phyloP scores from a whole-genome alignment of 1,284 basidiomycete species.

The Ganoderma lingzhi region DNA sequence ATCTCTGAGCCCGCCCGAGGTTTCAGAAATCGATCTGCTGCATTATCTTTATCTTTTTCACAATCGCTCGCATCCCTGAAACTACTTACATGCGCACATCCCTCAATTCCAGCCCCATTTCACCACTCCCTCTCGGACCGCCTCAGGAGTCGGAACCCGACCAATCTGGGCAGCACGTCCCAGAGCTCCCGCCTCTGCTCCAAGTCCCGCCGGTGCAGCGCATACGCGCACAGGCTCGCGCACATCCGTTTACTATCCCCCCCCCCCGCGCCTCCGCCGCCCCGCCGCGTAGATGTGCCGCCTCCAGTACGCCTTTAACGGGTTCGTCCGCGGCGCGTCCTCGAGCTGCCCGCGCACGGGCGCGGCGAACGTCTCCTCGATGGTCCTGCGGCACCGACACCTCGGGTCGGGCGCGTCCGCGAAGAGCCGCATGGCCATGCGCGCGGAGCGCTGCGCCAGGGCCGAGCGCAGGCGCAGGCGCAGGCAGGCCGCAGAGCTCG shows the following conservation, averaged over 20 bases:
- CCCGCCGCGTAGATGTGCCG: too few relatives aligned
- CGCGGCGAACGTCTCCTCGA: background rate
- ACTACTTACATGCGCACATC: background rate
- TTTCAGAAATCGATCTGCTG: background rate
- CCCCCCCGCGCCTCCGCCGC: background rate
- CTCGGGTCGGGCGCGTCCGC: background rate
- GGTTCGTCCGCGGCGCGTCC: background rate
- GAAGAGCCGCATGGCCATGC: conserved; percentile 5
- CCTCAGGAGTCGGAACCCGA: background rate
- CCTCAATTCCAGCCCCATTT: too few relatives aligned
- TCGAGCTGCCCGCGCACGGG: background rate
- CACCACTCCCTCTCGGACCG: too few relatives aligned
- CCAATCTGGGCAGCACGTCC: conserved; percentile 3
- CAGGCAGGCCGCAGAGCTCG: conserved; percentile 7
- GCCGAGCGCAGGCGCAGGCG: background rate
- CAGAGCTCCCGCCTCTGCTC: conserved; percentile 9
- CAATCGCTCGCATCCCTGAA: too few relatives aligned
- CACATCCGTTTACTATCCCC: background rate
- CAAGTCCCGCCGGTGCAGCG: background rate
- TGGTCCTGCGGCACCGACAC: background rate
- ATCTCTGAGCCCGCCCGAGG: background rate
- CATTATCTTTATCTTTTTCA: too few relatives aligned
- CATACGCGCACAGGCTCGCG: background rate
- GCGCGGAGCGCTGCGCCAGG: background rate
- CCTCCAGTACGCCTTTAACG: too few relatives aligned